Percentiles rank a stretch among this genome's conserved stretches.
Conservation (phyloP, 352 stramenopile genomes). For the Phytophthora macrochlamydospora region DNA sequence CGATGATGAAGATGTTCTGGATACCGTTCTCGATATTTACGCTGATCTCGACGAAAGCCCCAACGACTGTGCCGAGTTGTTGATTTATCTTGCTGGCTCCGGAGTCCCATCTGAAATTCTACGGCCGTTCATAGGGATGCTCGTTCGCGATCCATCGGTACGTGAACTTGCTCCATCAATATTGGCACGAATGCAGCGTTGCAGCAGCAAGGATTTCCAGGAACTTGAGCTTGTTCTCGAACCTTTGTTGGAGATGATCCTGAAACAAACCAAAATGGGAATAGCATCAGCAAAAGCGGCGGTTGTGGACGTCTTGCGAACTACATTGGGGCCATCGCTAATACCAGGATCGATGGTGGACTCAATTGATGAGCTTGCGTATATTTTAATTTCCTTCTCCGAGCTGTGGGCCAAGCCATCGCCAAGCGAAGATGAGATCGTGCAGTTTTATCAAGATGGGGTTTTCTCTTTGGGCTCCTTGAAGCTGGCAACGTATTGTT, state of each 20-base stretch:
- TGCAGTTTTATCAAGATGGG: conserved; percentile 22
- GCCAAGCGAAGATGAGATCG: conserved; percentile 22
- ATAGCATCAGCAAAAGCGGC: not conserved
- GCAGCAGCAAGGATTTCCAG: conserved; percentile 35
- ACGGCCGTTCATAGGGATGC: conserved; percentile 38
- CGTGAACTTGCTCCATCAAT: conserved; percentile 39
- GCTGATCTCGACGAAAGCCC: conserved; percentile 34
- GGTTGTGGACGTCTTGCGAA: not conserved
- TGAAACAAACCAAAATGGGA: conserved; percentile 2
- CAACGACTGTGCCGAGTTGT: conserved; percentile 23
- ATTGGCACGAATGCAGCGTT: conserved; percentile 38
- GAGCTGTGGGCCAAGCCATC: conserved; percentile 32
- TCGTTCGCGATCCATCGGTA: conserved; percentile 33
- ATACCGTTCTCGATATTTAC: conserved; percentile 36
- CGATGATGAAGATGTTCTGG: conserved; percentile 19
- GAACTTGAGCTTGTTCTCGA: conserved; percentile 34
- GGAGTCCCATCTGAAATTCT: conserved; percentile 24
- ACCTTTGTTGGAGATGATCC: conserved; percentile 15
- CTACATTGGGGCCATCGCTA: not conserved
- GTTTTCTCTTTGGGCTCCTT: conserved; percentile 24
- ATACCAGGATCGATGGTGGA: not conserved
- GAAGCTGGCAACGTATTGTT: conserved; percentile 27
- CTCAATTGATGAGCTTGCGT: conserved; percentile 27
- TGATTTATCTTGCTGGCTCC: conserved; percentile 6
- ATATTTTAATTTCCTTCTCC: conserved; percentile 33